These are phyloP conservation scores for Diaporthe batatas DNA, from an alignment of 2,329 filamentous ascomycete species.

Conservation along the genomic window DNA sequence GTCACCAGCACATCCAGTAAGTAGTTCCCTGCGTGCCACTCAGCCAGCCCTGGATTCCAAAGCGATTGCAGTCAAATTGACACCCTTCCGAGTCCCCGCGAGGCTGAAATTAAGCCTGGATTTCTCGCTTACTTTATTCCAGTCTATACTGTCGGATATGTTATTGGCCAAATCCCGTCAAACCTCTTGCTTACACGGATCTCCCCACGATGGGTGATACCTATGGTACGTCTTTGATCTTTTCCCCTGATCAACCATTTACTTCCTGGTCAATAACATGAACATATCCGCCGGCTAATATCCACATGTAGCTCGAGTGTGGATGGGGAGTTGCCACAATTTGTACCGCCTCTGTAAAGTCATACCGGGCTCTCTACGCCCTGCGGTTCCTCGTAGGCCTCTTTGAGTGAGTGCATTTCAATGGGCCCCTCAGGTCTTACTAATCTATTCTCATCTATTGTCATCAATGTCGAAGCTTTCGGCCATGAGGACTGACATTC, in stretches of 20 bases:
- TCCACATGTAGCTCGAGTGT: conserved; percentile 47
- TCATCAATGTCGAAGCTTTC: too few relatives aligned
- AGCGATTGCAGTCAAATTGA: not conserved
- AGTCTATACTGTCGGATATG: conserved; percentile 49
- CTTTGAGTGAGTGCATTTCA: conserved; percentile 47
- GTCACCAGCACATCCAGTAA: conserved; percentile 50
- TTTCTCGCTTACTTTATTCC: not conserved
- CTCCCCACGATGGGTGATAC: conserved; percentile 49
- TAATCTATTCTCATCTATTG: too few relatives aligned
- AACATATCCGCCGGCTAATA: not conserved
- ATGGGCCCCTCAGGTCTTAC: not conserved
- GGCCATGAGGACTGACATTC: not conserved
- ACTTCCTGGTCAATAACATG: too few relatives aligned
- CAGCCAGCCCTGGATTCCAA: not conserved
- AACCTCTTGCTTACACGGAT: conserved; percentile 46
- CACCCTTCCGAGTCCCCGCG: not conserved
- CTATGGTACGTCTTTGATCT: not conserved
- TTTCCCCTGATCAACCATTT: not conserved
- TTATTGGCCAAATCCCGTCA: conserved; percentile 47
- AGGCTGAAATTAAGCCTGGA: not conserved
- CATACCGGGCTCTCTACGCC: conserved; percentile 43
- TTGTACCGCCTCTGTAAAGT: conserved; percentile 44
- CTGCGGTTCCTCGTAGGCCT: conserved; percentile 47
- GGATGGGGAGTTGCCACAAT: conserved; percentile 49
- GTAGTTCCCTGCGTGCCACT: not conserved